Conservation (phyloP, 1,139 yeast species). For the Geotrichum klebahnii region DNA sequence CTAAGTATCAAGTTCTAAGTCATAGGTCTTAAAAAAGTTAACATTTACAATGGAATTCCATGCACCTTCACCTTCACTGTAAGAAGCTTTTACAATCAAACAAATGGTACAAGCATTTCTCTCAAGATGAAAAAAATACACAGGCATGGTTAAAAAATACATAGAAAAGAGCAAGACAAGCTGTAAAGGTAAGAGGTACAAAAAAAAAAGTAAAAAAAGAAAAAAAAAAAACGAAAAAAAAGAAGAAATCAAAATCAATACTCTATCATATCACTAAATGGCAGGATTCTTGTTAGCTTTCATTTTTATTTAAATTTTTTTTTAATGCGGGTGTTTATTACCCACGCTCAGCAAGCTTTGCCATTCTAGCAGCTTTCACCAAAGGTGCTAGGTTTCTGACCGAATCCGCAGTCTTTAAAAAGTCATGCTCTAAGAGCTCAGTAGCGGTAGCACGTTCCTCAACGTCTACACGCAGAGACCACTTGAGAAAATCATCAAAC, state of each 20-base stretch:
- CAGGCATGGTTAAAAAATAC: too few relatives aligned
- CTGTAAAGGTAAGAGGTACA: too few relatives aligned
- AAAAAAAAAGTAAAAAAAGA: not conserved
- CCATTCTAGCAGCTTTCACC: conserved; percentile 81
- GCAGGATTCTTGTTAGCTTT: not conserved
- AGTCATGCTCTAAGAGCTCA: conserved; percentile 66
- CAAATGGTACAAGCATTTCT: too few relatives aligned
- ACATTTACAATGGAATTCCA: too few relatives aligned
- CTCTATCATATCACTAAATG: conserved; percentile 9
- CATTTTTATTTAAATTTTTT: not conserved
- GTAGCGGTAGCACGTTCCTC: conserved; percentile 79
- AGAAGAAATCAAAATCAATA: not conserved
- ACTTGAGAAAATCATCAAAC: conserved; percentile 64
- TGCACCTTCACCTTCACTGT: too few relatives aligned
- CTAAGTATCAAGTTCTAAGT: too few relatives aligned
- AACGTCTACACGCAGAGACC: conserved; percentile 81
- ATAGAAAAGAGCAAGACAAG: too few relatives aligned
- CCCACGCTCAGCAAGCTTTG: conserved; percentile 45
- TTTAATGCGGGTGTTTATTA: conserved; percentile 1
- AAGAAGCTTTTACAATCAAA: too few relatives aligned
- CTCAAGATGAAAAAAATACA: too few relatives aligned
- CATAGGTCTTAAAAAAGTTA: too few relatives aligned
- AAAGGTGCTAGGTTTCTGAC: conserved; percentile 77
- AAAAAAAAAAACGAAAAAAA: not conserved
- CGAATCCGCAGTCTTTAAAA: conserved; percentile 68